Conservation (phyloP, 306 rosid genomes). For the Trifolium pratense region DNA sequence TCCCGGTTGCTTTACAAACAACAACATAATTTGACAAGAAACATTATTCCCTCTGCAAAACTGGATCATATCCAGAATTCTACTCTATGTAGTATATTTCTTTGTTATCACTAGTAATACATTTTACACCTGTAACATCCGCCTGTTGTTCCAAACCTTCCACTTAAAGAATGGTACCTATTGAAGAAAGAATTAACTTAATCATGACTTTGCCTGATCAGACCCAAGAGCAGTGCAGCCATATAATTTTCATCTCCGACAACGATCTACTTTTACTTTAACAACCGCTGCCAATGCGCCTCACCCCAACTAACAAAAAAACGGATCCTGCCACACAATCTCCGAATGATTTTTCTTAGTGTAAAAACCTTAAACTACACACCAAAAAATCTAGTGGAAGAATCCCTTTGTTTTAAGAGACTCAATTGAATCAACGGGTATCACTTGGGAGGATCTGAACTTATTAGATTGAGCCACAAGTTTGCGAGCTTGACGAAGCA, state of each 20-base stretch:
- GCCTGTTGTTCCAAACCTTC: conserved; percentile 44
- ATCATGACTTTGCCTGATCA: conserved; percentile 34
- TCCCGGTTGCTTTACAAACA: conserved; percentile 43
- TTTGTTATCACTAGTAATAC: conserved; percentile 43
- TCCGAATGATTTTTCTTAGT: conserved; percentile 12
- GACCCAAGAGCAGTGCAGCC: conserved; percentile 30
- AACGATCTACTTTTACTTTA: conserved; percentile 1
- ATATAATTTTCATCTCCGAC: conserved; percentile 23
- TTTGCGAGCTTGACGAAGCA: conserved; percentile 73
- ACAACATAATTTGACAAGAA: conserved; percentile 33
- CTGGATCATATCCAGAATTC: conserved; percentile 38
- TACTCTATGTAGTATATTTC: conserved; percentile 19
- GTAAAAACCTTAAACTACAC: conserved; percentile 3
- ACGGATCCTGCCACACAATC: conserved; percentile 36
- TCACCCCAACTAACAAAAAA: conserved; percentile 33
- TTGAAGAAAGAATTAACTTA: conserved; percentile 49
- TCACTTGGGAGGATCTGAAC: conserved; percentile 64
- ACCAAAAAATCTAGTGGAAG: conserved; percentile 22
- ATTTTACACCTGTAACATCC: conserved; percentile 36
- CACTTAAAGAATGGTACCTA: conserved; percentile 51
- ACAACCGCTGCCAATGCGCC: conserved; percentile 26
- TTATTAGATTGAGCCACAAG: conserved; percentile 81
- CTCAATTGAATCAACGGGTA: conserved; percentile 29
- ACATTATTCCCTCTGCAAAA: conserved; percentile 35
- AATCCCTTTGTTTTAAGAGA: conserved; percentile 40